A percentile compares a stretch with the other conserved stretches of the same genome.
Conservation (phyloP, 176 grass and related monocot genomes). For the Poa annua region DNA sequence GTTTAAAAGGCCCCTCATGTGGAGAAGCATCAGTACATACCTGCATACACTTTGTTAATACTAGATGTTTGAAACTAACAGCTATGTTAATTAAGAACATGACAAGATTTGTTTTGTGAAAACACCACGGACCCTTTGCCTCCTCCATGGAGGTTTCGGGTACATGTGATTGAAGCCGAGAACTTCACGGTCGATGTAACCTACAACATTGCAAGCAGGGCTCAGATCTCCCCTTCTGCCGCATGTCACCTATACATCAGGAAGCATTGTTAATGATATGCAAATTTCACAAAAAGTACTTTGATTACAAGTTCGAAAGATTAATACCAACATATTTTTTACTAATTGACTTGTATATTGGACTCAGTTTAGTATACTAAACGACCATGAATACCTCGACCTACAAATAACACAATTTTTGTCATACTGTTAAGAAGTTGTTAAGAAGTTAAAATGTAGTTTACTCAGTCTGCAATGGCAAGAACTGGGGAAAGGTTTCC, state of each 20-base stretch:
- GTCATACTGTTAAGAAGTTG: neutral
- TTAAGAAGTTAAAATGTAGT: neutral
- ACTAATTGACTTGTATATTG: neutral
- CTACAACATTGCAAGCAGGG: slow-evolving; percentile 90
- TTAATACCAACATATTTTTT: neutral
- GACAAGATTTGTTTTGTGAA: neutral
- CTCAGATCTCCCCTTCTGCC: slow-evolving; percentile 69
- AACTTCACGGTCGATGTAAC: slow-evolving; percentile 77
- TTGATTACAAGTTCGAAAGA: neutral
- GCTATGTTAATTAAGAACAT: neutral
- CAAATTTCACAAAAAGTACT: neutral
- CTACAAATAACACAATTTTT: neutral
- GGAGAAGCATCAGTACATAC: slow-evolving; percentile 81
- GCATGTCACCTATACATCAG: slow-evolving; percentile 71
- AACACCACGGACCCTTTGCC: slow-evolving; percentile 63
- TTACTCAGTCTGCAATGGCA: neutral
- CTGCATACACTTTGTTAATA: slow-evolving; percentile 37
- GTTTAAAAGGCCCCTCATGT: slow-evolving; percentile 66
- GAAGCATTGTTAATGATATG: slow-evolving; percentile 3
- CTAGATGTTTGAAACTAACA: slow-evolving; percentile 17
- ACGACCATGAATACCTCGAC: neutral
- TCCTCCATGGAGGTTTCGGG: slow-evolving; percentile 86
- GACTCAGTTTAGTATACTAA: neutral
- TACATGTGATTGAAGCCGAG: slow-evolving; percentile 92
- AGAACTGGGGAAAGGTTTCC: neutral